A percentile compares a stretch with the other conserved stretches of the same genome.
Evolutionary conservation across 306 rosid species (phyloP).

Genomic region (Trifolium fragiferum): DNA sequence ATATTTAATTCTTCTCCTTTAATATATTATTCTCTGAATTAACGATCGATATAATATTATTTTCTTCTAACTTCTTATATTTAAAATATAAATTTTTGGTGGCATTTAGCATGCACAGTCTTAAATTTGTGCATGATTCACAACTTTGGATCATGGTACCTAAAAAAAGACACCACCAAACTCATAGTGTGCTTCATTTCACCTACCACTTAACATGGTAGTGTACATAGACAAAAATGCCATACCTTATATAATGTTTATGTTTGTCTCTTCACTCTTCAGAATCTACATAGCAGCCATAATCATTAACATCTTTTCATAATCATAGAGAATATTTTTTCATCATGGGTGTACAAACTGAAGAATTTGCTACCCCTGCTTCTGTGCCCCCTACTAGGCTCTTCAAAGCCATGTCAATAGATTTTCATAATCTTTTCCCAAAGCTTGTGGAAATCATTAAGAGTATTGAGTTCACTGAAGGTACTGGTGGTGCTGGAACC

Average conservation of each 20-base stretch:
- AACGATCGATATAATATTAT: too few relatives aligned
- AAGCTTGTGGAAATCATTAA: constrained; percentile 45
- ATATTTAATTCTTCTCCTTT: too few relatives aligned
- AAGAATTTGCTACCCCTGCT: constrained; percentile 43
- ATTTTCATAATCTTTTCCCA: constrained; percentile 51
- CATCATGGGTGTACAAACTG: constrained; percentile 59
- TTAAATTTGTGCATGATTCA: too few relatives aligned
- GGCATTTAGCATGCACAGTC: too few relatives aligned
- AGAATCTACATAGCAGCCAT: background rate
- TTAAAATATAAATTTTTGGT: too few relatives aligned
- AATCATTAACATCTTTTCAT: background rate
- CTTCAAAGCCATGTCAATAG: constrained; percentile 55
- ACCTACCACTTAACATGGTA: background rate
- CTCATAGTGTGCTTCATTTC: background rate
- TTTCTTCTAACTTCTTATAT: too few relatives aligned
- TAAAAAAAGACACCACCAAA: background rate
- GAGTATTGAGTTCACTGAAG: constrained; percentile 47
- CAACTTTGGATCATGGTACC: too few relatives aligned
- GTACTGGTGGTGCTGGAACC: constrained; percentile 64
- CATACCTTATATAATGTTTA: background rate
- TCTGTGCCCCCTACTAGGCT: constrained; percentile 50
- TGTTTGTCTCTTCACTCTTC: background rate
- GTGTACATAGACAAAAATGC: background rate
- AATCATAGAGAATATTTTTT: background rate
- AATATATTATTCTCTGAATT: too few relatives aligned